Base-by-base conservation (phyloP, 75 land plant species). In the Cunninghamia lanceolata region DNA sequence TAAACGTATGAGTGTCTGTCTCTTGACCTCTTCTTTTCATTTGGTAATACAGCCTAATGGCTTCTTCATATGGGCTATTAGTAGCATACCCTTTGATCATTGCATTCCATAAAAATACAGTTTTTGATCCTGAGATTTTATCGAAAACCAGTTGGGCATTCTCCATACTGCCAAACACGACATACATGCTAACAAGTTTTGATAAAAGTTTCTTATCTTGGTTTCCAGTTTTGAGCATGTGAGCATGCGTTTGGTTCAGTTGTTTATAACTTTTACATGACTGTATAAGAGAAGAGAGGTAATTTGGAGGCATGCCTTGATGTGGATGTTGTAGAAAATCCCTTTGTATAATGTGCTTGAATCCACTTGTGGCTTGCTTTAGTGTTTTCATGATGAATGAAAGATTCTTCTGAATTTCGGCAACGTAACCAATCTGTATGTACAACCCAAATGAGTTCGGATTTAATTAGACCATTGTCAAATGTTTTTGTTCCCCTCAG, bases 1-100 rank as follows among this genome's bases (percentile, higher is more conserved):
- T 87, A 83, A 89, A 87, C 34, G 90, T 87, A 36, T 85, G 71
- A 3, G 86, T 86, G 71, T 92, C 93, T 2, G 85, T 73, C 43
- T n/a, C 42, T n/a, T 86, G 17, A 17, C 85, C 87, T 42, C 14
- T n/a, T 28, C 17, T 46, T 35, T 56, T 52, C 91, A 82, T 88
- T 71, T 75, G 25, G 34, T 83, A 76, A 43, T 86, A 90, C 19
- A 92, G 38, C 15, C 87, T 76, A 9, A 92, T 43, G 43, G 92
- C 91, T 70, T 87, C 84, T 52, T 74, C 82, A 50, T 81, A 45
- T 4, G 59, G 84, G 0, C 87, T 87, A 90, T 75, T 85, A 14
- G 30, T 53, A 30, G 86, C 85, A 85, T 90, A 88, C 34, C 87
- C 93, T 83, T 84, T 86, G 38, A 92, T 92, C 87, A 92, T 92